Conservation (phyloP, 1,284 basidiomycete species). For the Papiliotrema fonsecae region DNA sequence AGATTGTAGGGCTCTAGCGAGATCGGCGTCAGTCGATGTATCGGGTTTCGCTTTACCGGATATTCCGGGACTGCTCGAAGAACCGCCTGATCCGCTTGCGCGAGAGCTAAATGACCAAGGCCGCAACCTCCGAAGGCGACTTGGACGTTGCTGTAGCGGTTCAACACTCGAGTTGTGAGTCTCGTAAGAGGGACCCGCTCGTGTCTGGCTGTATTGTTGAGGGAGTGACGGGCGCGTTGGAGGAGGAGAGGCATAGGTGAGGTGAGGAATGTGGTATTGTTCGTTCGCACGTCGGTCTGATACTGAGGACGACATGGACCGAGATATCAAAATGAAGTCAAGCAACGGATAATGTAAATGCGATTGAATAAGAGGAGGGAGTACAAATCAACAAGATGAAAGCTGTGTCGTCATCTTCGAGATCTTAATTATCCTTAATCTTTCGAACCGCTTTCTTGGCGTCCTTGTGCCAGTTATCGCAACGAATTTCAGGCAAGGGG, state of each 20-base stretch:
- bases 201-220: background rate
- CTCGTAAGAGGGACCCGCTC: slow-evolving; percentile 2
- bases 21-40: background rate
- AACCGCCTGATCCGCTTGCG: background rate
- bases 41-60: background rate
- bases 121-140: slow-evolving; percentile 8
- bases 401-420: too few relatives aligned
- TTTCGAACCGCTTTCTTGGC: too few relatives aligned
- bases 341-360: background rate
- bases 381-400: too few relatives aligned
- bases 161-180: background rate
- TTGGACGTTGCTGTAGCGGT: background rate
- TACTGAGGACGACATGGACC: background rate
- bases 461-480: too few relatives aligned
- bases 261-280: background rate
- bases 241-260: background rate
- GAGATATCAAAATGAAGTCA: too few relatives aligned
- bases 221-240: background rate
- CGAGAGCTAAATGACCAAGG: slow-evolving; percentile 14
- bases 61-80: background rate
- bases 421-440: too few relatives aligned
- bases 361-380: too few relatives aligned
- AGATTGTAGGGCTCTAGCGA: background rate
- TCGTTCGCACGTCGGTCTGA: background rate
- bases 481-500: too few relatives aligned